Evolutionary conservation across 164 flowering plant species (phyloP), one percentile per base, ranked within the genome.

Genomic region (Hamamelis virginiana): DNA sequence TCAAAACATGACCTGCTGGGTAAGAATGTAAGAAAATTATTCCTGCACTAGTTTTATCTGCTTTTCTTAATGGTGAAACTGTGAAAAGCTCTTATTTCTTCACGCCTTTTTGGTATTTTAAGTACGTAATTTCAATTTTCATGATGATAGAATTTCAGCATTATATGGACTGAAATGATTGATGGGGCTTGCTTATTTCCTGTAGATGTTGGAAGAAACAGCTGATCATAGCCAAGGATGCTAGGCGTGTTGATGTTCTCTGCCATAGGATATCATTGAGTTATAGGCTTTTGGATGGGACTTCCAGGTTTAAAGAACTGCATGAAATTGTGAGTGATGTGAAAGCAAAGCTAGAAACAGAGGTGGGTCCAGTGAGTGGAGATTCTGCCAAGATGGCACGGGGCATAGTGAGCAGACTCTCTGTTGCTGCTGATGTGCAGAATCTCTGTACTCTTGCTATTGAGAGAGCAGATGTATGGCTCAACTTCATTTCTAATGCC

Each of bases 161-260:
- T 33, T 33, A 33, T 6, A 33, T 67, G 66, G 48, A 28, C 67
- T 78, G 63, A 75, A 65, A 46, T 62, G 59, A 66, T 63, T 64
- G 43, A 14, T 70, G 8, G 47, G 27, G 25, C 47, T 59, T 70
- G 61, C 26, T 69, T 50, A 28, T 67, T 68, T 50, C 48, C 64
- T 60, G 72, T 85, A 96, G 99, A 72, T 85, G 77, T 73, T 91
- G 96, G 99, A 93, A 82, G 88, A 91, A 91, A 83, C 99, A 96
- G 70, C 81, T 96, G 67, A 63, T 64, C 62, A 74, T 88, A 53
- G 97, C 98, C 25, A 96, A 87, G 80, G 98, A 91, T 76, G 97
- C 99, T 55, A 91, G 98, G 0, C 90, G 98, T 56, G 86, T 91
- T 18, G 99, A 96, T 78, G 82, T 84, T 43, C 92, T 96, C 44